Conservation (phyloP, 305 asterid species). For the Fraxinus paxiana region DNA sequence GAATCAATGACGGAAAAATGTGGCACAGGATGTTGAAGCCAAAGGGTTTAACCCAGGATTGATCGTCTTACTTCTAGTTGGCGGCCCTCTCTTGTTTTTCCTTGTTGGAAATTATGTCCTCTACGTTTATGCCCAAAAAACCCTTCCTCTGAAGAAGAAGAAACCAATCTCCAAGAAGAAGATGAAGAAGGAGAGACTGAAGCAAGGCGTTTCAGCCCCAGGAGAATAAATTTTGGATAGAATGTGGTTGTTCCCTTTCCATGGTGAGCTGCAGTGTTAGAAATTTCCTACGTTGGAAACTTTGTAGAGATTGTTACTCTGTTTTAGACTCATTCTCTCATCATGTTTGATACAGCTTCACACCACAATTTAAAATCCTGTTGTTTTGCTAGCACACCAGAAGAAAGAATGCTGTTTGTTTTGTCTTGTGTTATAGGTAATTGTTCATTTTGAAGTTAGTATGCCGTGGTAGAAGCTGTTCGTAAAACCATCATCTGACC, state of each 20-base stretch:
- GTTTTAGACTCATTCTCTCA: not conserved
- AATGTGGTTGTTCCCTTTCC: constrained; percentile 7
- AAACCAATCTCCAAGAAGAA: constrained; percentile 96
- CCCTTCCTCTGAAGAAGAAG: constrained; percentile 83
- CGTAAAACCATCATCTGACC: not conserved
- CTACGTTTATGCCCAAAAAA: constrained; percentile 71
- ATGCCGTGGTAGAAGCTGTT: not conserved
- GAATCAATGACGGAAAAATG: constrained; percentile 37
- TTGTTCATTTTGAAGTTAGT: not conserved
- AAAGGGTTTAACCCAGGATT: constrained; percentile 84
- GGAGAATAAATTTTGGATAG: constrained; percentile 57
- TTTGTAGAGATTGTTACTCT: not conserved
- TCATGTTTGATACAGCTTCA: not conserved
- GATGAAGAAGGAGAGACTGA: constrained; percentile 89
- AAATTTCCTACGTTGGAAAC: not conserved
- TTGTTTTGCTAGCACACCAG: not conserved
- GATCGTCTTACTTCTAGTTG: constrained; percentile 71
- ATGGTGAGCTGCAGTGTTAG: constrained; percentile 20
- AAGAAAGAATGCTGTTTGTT: not conserved
- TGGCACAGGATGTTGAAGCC: constrained; percentile 37
- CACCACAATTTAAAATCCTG: not conserved
- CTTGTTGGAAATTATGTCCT: constrained; percentile 73
- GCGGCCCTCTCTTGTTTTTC: constrained; percentile 66
- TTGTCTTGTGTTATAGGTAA: not conserved
- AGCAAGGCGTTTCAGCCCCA: constrained; percentile 88